phyloP scores from a whole-genome alignment of 768 basidiomycete genomes.

The Lactarius vividus region DNA sequence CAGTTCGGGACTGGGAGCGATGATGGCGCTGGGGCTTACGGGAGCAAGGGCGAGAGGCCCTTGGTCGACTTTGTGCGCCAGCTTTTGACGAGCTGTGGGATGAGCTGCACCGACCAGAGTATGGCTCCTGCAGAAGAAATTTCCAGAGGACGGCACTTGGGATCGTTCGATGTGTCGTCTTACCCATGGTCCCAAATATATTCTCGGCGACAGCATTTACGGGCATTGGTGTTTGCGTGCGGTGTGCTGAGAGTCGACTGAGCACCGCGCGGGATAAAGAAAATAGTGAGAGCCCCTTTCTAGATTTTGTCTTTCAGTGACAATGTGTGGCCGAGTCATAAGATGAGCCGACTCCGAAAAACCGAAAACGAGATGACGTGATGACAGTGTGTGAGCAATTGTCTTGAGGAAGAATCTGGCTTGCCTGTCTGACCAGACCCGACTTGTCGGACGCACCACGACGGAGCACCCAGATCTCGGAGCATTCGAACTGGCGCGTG shows the following conservation, averaged over 20 bases:
- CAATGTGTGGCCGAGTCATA: too few species aligned
- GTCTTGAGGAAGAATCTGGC: too few species aligned
- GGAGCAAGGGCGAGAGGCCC: slow-evolving; percentile 65
- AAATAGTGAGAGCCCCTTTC: too few species aligned
- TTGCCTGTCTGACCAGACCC: too few species aligned
- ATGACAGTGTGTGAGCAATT: not conserved
- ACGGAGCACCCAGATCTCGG: too few species aligned
- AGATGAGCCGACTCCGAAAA: not conserved
- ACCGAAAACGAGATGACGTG: not conserved
- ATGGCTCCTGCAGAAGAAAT: slow-evolving; percentile 48
- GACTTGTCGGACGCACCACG: too few species aligned
- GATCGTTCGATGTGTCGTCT: not conserved
- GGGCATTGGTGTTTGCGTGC: slow-evolving; percentile 38
- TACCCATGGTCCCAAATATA: slow-evolving; percentile 60
- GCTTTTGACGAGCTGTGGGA: slow-evolving; percentile 75
- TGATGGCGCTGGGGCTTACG: slow-evolving; percentile 39
- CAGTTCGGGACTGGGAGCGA: not conserved
- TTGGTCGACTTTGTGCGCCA: slow-evolving; percentile 63
- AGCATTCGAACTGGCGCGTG: too few species aligned
- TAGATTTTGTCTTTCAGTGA: not conserved
- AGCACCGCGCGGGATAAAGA: not conserved
- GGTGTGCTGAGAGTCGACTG: not conserved
- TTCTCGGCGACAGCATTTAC: slow-evolving; percentile 59
- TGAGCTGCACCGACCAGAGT: slow-evolving; percentile 62
- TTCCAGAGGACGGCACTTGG: slow-evolving; percentile 42